phyloP scores from a whole-genome alignment of 2,329 filamentous ascomycete species.

The Aspergillus ochraceoroseus region DNA sequence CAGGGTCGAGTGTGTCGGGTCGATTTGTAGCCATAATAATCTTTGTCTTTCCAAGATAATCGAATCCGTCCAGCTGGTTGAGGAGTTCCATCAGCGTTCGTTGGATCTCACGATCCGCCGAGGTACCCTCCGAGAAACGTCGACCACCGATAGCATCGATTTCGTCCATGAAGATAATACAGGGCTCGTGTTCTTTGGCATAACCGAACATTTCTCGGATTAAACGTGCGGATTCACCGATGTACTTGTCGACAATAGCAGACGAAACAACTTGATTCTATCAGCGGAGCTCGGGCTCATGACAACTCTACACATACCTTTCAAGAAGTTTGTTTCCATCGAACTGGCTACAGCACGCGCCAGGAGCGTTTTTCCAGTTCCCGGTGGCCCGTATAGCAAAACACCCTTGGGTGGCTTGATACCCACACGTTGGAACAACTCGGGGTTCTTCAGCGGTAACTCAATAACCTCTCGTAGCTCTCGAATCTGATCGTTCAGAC shows the following conservation, averaged over 20 bases:
- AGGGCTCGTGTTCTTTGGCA: conserved; percentile 97
- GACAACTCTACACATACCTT: conserved; percentile 57
- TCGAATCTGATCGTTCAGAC: conserved; percentile 95
- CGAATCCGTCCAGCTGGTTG: conserved; percentile 97
- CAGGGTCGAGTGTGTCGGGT: conserved; percentile 91
- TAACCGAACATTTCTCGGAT: conserved; percentile 99
- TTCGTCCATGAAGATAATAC: conserved; percentile 99
- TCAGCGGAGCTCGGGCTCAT: conserved; percentile 6
- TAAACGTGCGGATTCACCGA: conserved; percentile 92
- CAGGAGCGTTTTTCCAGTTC: conserved; percentile 92
- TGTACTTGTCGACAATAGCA: conserved; percentile 99
- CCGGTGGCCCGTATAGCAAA: conserved; percentile 88
- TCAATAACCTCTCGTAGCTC: conserved; percentile 97
- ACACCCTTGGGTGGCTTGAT: conserved; percentile 99
- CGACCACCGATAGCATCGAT: conserved; percentile 98
- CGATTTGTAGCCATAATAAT: conserved; percentile 99
- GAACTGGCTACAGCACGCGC: conserved; percentile 93
- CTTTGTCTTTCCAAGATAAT: conserved; percentile 98
- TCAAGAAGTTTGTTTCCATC: conserved; percentile 96
- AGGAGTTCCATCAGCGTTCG: conserved; percentile 97
- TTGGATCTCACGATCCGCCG: conserved; percentile 96
- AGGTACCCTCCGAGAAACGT: conserved; percentile 94
- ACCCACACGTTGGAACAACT: conserved; percentile 91
- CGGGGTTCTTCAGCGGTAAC: conserved; percentile 95
- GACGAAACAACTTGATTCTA: conserved; percentile 76